phyloP scores from a whole-genome alignment of 129 eudicot genomes.

The Arctium minus region DNA sequence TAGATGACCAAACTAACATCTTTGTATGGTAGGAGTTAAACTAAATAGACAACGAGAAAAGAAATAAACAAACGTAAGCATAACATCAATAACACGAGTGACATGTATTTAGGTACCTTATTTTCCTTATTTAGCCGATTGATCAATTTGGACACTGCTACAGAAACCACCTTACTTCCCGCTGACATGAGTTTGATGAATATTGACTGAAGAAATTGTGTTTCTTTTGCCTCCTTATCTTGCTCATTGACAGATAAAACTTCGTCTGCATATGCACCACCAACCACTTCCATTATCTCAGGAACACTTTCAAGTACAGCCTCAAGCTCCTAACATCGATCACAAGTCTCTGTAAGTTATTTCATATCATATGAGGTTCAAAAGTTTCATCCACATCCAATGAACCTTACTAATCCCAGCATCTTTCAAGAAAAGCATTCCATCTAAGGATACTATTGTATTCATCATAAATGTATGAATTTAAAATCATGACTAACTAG shows the following conservation, averaged over 20 bases:
- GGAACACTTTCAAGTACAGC: conserved; percentile 63
- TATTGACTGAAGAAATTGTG: conserved; percentile 46
- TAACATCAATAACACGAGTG: neutral
- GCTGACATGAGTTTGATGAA: conserved; percentile 82
- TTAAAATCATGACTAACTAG: neutral
- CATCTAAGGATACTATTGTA: neutral
- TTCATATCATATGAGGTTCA: neutral
- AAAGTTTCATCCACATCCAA: neutral
- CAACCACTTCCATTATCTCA: conserved; percentile 79
- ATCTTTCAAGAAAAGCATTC: neutral
- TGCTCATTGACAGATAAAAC: conserved; percentile 35
- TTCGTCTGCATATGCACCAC: conserved; percentile 40
- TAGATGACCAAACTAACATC: neutral
- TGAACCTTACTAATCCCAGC: neutral
- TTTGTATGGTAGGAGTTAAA: neutral
- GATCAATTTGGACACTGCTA: conserved; percentile 47
- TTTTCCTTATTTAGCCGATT: conserved; percentile 49
- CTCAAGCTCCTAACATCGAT: conserved; percentile 59
- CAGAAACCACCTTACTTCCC: conserved; percentile 44
- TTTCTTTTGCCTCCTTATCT: conserved; percentile 47
- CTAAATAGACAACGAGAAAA: neutral
- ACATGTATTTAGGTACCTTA: conserved; percentile 36
- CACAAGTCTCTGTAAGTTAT: neutral
- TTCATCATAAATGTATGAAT: neutral
- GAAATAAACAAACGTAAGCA: neutral